Evolutionary conservation across 108 stramenopile species (phyloP).

Genomic region (Cyclotella cryptica): DNA sequence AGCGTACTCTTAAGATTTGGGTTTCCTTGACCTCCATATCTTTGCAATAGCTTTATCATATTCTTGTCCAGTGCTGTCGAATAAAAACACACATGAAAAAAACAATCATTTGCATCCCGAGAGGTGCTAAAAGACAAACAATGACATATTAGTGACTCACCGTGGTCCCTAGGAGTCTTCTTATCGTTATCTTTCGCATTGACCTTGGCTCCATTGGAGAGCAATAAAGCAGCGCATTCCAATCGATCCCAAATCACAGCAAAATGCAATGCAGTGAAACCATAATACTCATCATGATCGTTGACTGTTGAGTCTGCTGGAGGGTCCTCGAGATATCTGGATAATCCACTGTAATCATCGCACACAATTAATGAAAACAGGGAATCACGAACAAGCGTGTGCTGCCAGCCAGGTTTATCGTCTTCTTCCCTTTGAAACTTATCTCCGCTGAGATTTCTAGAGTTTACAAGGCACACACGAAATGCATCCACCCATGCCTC

Average conservation of each 20-base stretch:
- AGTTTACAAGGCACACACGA: constrained; percentile 29
- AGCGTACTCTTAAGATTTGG: neutral
- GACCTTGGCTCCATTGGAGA: constrained; percentile 26
- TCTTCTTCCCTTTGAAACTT: constrained; percentile 15
- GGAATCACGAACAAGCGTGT: constrained; percentile 31
- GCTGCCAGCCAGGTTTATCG: constrained; percentile 41
- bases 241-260: constrained; percentile 32
- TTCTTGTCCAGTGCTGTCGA: neutral
- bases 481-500: constrained; percentile 52
- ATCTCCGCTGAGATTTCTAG: constrained; percentile 12
- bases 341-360: constrained; percentile 21
- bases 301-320: constrained; percentile 8
- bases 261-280: constrained; percentile 49
- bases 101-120: neutral
- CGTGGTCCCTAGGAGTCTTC: constrained; percentile 49
- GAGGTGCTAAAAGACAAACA: neutral
- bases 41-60: neutral
- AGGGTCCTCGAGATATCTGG: constrained; percentile 21
- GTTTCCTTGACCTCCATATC: constrained; percentile 9
- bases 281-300: constrained; percentile 38
- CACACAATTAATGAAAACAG: constrained; percentile 37
- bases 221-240: constrained; percentile 30
- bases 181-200: constrained; percentile 36
- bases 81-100: neutral
- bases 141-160: constrained; percentile 23